phyloP scores from a whole-genome alignment of 768 basidiomycete species.

The Suillus hirtellus region DNA sequence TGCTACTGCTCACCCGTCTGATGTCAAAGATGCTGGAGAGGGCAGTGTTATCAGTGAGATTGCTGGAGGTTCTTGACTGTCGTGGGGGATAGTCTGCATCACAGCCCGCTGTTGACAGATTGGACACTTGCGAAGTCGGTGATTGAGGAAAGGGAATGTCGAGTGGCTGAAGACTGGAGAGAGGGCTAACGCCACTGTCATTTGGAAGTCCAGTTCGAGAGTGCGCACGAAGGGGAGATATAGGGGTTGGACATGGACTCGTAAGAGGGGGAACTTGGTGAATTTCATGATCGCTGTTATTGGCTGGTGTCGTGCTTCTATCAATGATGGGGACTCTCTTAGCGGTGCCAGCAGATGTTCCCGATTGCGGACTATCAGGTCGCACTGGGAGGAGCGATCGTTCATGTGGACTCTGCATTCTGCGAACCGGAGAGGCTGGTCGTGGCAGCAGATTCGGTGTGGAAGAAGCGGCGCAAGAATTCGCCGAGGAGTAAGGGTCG shows the following conservation, averaged over 20 bases:
- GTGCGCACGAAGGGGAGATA: conserved; percentile 54
- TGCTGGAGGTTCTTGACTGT: conserved; percentile 65
- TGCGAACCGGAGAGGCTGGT: conserved; percentile 41
- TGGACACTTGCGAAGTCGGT: conserved; percentile 41
- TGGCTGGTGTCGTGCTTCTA: conserved; percentile 15
- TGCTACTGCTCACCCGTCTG: conserved; percentile 41
- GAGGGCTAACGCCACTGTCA: conserved; percentile 12
- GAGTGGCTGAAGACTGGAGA: conserved; percentile 25
- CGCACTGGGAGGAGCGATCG: conserved; percentile 49
- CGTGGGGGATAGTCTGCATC: conserved; percentile 41
- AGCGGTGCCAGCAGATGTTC: conserved; percentile 35
- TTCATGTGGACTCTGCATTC: conserved; percentile 52
- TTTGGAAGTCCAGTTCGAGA: conserved; percentile 22
- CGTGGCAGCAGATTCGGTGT: conserved; percentile 56
- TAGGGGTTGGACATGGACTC: conserved; percentile 39
- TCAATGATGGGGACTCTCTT: conserved; percentile 24
- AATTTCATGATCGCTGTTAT: conserved; percentile 30
- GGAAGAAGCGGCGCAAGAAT: conserved; percentile 53
- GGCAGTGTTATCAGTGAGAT: conserved; percentile 53
- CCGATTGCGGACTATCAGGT: conserved; percentile 58
- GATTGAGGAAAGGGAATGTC: conserved; percentile 32
- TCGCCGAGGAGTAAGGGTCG: conserved; percentile 32
- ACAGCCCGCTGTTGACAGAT: conserved; percentile 34
- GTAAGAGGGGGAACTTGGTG: conserved; percentile 42
- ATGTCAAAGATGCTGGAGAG: conserved; percentile 67